Evolutionary conservation across 805 yeast genomes (phyloP).

Genomic region (Saccharomyces eubayanus): DNA sequence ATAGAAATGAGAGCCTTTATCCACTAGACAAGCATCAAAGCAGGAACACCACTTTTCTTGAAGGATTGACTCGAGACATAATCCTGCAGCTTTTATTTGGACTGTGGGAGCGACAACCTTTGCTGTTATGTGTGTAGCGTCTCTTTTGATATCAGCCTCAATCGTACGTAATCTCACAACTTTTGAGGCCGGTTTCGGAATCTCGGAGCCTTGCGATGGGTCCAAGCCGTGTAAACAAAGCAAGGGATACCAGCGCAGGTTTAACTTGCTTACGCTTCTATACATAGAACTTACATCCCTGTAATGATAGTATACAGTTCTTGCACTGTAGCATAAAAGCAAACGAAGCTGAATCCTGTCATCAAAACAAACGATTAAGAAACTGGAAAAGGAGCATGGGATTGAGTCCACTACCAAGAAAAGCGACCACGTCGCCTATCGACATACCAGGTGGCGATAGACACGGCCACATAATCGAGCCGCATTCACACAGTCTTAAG

Average conservation of each 20-base stretch:
- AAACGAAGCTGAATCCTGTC: background rate
- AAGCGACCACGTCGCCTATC: background rate
- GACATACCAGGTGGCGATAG: background rate
- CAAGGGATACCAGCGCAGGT: background rate
- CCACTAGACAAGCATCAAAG: background rate
- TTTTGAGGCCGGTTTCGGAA: background rate
- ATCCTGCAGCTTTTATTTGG: background rate
- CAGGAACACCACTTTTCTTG: background rate
- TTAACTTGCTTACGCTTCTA: background rate
- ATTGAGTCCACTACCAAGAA: background rate
- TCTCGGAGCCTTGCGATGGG: background rate
- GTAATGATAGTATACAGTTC: background rate
- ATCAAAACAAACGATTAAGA: background rate
- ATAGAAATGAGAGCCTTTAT: background rate
- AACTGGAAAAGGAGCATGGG: background rate
- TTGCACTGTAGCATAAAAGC: background rate
- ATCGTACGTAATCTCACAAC: background rate
- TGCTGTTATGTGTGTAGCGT: background rate
- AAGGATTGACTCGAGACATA: background rate
- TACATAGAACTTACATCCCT: background rate
- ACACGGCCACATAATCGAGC: background rate
- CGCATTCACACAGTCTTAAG: background rate
- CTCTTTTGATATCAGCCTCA: background rate
- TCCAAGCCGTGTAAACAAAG: background rate
- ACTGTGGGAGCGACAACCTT: background rate